Conservation (phyloP, 73 alveolate species). For the Loxodes magnus region DNA sequence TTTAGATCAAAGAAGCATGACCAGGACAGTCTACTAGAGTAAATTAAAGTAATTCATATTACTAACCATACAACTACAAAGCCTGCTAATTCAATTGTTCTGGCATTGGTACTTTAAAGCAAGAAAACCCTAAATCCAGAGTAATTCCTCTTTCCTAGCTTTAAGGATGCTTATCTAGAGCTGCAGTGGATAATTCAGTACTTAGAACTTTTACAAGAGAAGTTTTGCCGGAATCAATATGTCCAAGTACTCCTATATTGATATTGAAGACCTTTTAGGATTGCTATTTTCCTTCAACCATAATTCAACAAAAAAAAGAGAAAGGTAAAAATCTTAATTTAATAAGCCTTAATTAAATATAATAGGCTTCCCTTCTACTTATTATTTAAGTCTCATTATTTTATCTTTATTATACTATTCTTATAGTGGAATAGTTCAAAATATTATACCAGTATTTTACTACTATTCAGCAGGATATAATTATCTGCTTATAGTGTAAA, state of each 20-base stretch:
- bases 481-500: too few species aligned
- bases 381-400: too few species aligned
- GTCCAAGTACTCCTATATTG: conserved; percentile 97
- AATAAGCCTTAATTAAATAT: conserved; percentile 5
- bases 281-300: too few species aligned
- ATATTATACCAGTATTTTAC: too few species aligned
- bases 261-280: conserved; percentile 61
- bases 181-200: conserved; percentile 94
- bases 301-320: too few species aligned
- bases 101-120: conserved; percentile 63
- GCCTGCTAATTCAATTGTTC: conserved; percentile 35
- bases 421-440: too few species aligned
- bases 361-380: not conserved
- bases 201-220: conserved; percentile 76
- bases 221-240: conserved; percentile 98
- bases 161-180: conserved; percentile 96
- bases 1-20: conserved; percentile 96
- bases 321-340: conserved; percentile 10
- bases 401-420: too few species aligned
- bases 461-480: too few species aligned
- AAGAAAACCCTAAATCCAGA: conserved; percentile 97
- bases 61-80: too few species aligned
- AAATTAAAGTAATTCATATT: conserved; percentile 62
- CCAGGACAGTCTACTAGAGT: conserved; percentile 99
- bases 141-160: conserved; percentile 97